Evolutionary conservation across 2,329 filamentous ascomycete genomes (phyloP), one percentile per base, ranked within the genome.

Genomic region (Spiromastix sp.): DNA sequence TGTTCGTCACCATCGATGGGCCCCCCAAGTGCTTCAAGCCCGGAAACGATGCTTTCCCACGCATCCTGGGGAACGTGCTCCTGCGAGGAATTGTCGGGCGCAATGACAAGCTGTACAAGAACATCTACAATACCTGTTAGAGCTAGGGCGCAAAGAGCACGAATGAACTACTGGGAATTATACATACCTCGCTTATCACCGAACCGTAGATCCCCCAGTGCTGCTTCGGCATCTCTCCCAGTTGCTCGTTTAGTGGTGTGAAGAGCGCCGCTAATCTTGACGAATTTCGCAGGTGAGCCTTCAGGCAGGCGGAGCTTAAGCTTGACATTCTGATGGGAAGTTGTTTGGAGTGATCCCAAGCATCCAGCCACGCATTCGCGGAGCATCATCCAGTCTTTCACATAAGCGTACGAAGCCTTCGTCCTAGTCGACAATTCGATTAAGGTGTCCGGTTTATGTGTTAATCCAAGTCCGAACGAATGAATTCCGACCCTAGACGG

Each of bases 361-460:
- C 89, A 96, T 28, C 91, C 91, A 16, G 87, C 91, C 29, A 95
- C 72, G 56, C 91, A 96, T 59, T 98, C 91, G 18, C 91, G 81
- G 22, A 98, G 72, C 89, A 96, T 98, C 89, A 96, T 96, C 91
- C 91, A 98, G 59, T 98, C 91, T 63, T 96, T 98, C 48, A 98
- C 87, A 51, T 96, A 98, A 1, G 86, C 93, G 54, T 96, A 98
- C 1, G 86, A 93, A 4, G 87, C 91, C 64, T 96, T 98, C 3
- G 91, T 98, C 41, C 86, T 75, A 5, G 84, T 91, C 1, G 91
- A 96, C 9, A 98, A 68, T 61, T 96, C 89, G 43, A 98, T 94
- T 86, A 98, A 93, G 1, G 87, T 95, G 55, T 98, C 91, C 4
- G 91, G 91, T 62, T 96, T 96, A 62, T 98, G 91, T 1, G 89